Percentiles rank a stretch among this genome's conserved stretches.
phyloP scores from a whole-genome alignment of 228 moss, liverwort and hornwort genomes.

The Sphagnum fallax region DNA sequence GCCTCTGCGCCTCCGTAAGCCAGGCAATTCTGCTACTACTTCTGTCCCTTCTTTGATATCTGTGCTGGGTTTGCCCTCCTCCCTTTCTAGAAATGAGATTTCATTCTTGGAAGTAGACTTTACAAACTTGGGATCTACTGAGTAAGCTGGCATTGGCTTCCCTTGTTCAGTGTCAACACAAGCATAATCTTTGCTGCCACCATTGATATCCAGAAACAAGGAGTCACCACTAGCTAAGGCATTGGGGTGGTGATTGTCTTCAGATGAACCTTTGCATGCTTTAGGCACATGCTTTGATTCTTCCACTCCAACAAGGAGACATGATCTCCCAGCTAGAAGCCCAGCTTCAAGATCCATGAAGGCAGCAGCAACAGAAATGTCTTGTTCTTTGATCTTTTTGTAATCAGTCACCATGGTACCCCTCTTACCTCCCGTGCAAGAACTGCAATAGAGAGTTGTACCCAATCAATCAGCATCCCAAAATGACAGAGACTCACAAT shows the following conservation, averaged over 20 bases:
- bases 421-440: too few relatives aligned
- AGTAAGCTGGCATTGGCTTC: constrained; percentile 14
- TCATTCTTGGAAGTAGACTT: constrained; percentile 19
- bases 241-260: constrained; percentile 1
- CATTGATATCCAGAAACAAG: constrained; percentile 11
- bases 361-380: constrained; percentile 1
- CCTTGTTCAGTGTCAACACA: constrained; percentile 19
- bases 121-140: constrained; percentile 4
- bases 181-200: constrained; percentile 10
- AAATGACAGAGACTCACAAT: too few relatives aligned
- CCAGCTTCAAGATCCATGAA: constrained; percentile 33
- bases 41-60: constrained; percentile 17
- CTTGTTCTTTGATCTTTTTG: too few relatives aligned
- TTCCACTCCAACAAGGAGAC: constrained; percentile 15
- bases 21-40: constrained; percentile 15
- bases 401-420: too few relatives aligned
- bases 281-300: constrained; percentile 7
- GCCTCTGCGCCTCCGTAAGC: constrained; percentile 14
- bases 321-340: constrained; percentile 1
- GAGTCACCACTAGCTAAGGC: neutral
- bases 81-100: constrained; percentile 10
- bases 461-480: too few relatives aligned
- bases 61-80: constrained; percentile 9
- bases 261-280: constrained; percentile 9
- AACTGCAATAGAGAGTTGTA: too few relatives aligned